Conservation (phyloP, 2,329 filamentous ascomycete genomes). For the Emericellopsis atlantica region DNA sequence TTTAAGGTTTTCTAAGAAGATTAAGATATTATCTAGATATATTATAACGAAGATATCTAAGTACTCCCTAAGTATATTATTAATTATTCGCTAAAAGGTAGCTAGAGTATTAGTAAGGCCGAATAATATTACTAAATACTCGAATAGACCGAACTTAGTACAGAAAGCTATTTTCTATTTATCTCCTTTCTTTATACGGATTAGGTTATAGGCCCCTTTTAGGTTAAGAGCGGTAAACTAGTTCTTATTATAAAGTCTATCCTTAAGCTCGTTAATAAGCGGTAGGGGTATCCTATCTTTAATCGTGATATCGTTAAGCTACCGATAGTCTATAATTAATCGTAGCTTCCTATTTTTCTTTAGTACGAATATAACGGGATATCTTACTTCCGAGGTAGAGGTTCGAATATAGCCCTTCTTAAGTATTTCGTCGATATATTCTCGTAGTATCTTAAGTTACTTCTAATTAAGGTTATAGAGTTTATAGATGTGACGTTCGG, state of each 20-base stretch:
- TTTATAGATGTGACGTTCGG: slow-evolving; percentile 1
- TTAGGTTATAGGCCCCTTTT: no score
- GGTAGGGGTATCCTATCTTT: slow-evolving; percentile 13
- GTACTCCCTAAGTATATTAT: slow-evolving; percentile 6
- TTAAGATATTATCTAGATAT: slow-evolving; percentile 10
- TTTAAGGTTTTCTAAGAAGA: slow-evolving; percentile 9
- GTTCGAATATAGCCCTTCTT: no score
- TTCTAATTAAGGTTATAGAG: slow-evolving; percentile 6
- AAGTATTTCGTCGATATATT: no score
- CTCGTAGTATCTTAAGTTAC: slow-evolving; percentile 1
- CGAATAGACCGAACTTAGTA: slow-evolving; percentile 15
- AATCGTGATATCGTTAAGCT: slow-evolving; percentile 12
- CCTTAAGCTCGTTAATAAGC: slow-evolving; percentile 10
- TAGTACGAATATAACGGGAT: slow-evolving; percentile 9
- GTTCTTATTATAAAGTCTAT: no score
- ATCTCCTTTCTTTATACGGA: no score
- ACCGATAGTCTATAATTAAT: slow-evolving; percentile 12
- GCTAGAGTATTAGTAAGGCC: slow-evolving; percentile 8
- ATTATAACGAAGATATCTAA: slow-evolving; percentile 7
- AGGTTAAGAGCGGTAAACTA: no score
- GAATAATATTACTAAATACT: slow-evolving; percentile 19
- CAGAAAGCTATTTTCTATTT: slow-evolving; percentile 20
- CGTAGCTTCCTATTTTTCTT: slow-evolving; percentile 9
- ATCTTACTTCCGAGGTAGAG: no score
- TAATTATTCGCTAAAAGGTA: slow-evolving; percentile 9